Evolutionary conservation across 495 filamentous ascomycete genomes (phyloP), one percentile per base, ranked within the genome.

Genomic region (Aspergillus saccharolyticus): DNA sequence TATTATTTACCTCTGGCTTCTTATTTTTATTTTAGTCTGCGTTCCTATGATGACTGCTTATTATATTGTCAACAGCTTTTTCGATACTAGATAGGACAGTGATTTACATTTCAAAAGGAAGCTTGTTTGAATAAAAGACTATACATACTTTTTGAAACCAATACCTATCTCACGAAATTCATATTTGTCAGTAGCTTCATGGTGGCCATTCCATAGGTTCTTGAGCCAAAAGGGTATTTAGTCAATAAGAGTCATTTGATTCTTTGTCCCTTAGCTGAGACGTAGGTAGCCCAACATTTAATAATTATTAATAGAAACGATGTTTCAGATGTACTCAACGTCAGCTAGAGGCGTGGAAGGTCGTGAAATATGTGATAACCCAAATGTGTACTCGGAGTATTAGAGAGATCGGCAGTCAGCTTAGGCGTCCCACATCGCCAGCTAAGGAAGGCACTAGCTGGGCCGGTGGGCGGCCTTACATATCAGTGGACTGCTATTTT

Each of bases 371-470:
- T 46, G 44, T 46, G 14, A 46, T 46, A 18, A 46, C n/a, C 44
- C n/a, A 46, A 46, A 1, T 46, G 19, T 46, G 9, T 46, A 46
- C 44, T 46, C 44, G 19, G 44, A 46, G 20, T 17, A 18, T 18
- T 46, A 15, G 19, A 46, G 19, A 46, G 44, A 46, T 46, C 44
- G 25, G 46, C 46, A 49, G 46, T 49, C 46, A 49, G 46, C 20
- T 49, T 49, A 49, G 46, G 46, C 46, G 46, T 49, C 46, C 46
- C 46, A 28, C 8, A 49, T 49, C 46, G 21, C 10, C 46, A 49
- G 46, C 16, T 21, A 49, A 49, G 46, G 12, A 49, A 49, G 46
- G n/a, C 46, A 49, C 20, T 5, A 28, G 21, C 24, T 24, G 46
- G 46, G 46, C 46, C 21, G 46, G 20, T 49, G 46, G 46, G n/a